Evolutionary conservation across 306 rosid genomes (phyloP), one percentile per base, ranked within the genome.

Genomic region (Rosa persica): DNA sequence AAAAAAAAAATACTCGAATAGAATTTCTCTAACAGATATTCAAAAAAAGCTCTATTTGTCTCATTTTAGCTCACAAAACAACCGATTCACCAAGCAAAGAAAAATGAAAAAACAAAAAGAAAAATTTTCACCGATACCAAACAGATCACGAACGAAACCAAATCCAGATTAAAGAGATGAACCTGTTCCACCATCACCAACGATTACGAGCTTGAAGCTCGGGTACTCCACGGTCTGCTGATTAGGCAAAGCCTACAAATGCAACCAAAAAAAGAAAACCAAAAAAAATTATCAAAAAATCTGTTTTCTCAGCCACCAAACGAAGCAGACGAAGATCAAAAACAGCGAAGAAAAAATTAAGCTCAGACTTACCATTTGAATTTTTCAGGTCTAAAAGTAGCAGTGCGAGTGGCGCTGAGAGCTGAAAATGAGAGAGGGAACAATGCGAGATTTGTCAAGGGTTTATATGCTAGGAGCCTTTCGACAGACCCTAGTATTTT

Each of bases 101-200:
- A 23, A 22, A 38, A 39, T 15, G 0, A 6, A 15, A 22, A 20
- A 5, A 27, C 19, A 10, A 0, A 8, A 5, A 19, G 48, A 67
- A 67, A 43, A 5, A n/a, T n/a, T 42, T 30, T 36, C 72, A 16
- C 16, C 25, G 39, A 17, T 27, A 58, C 36, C 46, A 71, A 4
- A 46, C 58, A 76, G 62, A 82, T 68, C 78, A 75, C 0, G 34
- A 72, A 19, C 4, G 5, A 47, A 23, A 78, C 13, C 4, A 47
- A 6, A 60, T 13, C n/a, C 12, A 8, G 4, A 36, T 1, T 16
- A 7, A 75, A 62, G 19, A 16, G 10, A 1, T 43, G 13, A 12
- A 90, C 97, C 97, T 0, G 97, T 92, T 81, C 96, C 97, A 39
- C 97, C 97, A 60, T 92, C 97, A 1, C 97, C 97, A 6, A 92